Conservation (phyloP, 176 grass and related monocot genomes). For the Neostapfia colusana region DNA sequence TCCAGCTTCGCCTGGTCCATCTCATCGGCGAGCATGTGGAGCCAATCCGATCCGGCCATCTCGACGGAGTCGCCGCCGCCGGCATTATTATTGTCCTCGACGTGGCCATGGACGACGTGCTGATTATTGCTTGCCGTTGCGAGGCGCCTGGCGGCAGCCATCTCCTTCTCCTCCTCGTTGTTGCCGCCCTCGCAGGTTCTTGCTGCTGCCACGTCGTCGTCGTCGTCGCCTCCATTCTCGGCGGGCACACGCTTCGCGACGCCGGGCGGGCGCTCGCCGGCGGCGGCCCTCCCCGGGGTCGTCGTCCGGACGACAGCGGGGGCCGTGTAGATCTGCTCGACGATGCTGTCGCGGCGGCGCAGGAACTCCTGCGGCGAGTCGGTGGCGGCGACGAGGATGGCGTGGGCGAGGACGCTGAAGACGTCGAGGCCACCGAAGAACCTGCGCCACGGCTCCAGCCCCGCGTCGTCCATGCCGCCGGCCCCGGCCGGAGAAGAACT, state of each 20-base stretch:
- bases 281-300: not conserved
- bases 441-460: constrained; percentile 49
- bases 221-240: constrained; percentile 28
- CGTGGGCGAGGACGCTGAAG: constrained; percentile 55
- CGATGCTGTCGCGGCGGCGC: constrained; percentile 45
- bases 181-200: constrained; percentile 21
- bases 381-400: constrained; percentile 49
- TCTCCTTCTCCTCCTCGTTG: not conserved
- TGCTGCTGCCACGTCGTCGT: constrained; percentile 16
- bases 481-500: not conserved
- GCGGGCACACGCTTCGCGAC: constrained; percentile 10
- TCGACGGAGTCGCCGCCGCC: not conserved
- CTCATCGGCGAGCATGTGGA: constrained; percentile 46
- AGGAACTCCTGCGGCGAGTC: constrained; percentile 50
- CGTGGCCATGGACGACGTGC: not conserved
- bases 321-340: constrained; percentile 38
- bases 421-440: constrained; percentile 41
- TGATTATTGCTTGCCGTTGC: not conserved
- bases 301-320: not conserved
- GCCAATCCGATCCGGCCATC: not conserved
- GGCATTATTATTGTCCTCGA: not conserved
- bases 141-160: not conserved
- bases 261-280: constrained; percentile 23
- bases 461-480: not conserved
- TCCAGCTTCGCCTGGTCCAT: constrained; percentile 44